Percentiles rank a stretch among this genome's conserved stretches.
Evolutionary conservation across 306 rosid species (phyloP).

Genomic region (Oemleria cerasiformis): DNA sequence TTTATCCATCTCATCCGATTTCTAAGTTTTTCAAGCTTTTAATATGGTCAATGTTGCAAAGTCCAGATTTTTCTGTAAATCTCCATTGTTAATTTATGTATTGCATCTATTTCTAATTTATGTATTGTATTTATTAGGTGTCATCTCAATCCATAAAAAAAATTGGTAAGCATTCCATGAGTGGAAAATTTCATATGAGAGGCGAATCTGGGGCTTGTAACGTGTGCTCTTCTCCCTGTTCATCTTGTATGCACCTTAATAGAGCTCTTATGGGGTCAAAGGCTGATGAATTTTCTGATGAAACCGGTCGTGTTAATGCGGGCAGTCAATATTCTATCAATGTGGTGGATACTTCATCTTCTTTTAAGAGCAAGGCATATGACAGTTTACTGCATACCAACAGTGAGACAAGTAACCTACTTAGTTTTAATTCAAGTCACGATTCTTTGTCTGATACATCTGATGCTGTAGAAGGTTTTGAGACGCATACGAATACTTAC

Average conservation of each 20-base stretch:
- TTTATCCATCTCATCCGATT: not conserved
- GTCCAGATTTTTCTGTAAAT: not conserved
- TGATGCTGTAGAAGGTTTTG: slow-evolving; percentile 24
- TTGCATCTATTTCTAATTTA: not conserved
- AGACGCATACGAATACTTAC: slow-evolving; percentile 29
- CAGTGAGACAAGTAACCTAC: slow-evolving; percentile 60
- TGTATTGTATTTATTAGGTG: slow-evolving; percentile 40
- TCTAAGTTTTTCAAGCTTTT: not conserved
- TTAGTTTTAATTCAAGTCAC: slow-evolving; percentile 48
- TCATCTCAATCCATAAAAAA: slow-evolving; percentile 39
- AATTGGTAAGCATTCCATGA: slow-evolving; percentile 39
- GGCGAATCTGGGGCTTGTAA: slow-evolving; percentile 73
- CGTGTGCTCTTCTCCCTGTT: slow-evolving; percentile 78
- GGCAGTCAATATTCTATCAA: slow-evolving; percentile 49
- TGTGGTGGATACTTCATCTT: slow-evolving; percentile 42
- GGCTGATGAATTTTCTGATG: slow-evolving; percentile 63
- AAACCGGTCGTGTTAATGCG: slow-evolving; percentile 50
- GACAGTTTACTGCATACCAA: slow-evolving; percentile 47
- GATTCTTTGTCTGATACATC: slow-evolving; percentile 55
- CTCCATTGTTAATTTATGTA: slow-evolving; percentile 10
- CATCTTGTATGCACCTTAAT: slow-evolving; percentile 68
- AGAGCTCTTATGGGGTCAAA: slow-evolving; percentile 53
- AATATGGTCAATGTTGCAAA: not conserved
- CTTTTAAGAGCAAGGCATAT: slow-evolving; percentile 52
- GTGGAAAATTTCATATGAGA: slow-evolving; percentile 50